Percentiles rank a stretch among this genome's conserved stretches.
Evolutionary conservation across 169 alveolate genomes (phyloP).

Genomic region (Cryptosporidium xiaoi): DNA sequence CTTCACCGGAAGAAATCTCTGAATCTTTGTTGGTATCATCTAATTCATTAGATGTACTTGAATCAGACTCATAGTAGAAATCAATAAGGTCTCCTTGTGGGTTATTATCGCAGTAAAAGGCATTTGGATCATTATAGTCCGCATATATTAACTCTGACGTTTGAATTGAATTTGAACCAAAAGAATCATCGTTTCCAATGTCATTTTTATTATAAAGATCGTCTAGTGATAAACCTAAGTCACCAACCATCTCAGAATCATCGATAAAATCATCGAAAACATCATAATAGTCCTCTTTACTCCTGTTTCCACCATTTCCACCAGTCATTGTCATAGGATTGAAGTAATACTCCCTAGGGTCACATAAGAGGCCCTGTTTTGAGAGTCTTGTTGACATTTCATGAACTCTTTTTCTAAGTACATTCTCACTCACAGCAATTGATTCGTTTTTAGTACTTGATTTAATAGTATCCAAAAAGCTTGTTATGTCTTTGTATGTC

Average conservation of each 20-base stretch:
- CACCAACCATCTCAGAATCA: conserved; percentile 69
- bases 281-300: conserved; percentile 72
- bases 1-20: not conserved
- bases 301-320: conserved; percentile 28
- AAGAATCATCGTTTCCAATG: conserved; percentile 16
- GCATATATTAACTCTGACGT: conserved; percentile 66
- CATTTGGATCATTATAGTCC: conserved; percentile 57
- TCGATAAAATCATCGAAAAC: conserved; percentile 73
- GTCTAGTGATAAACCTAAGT: conserved; percentile 58
- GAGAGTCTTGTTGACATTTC: conserved; percentile 73
- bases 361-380: conserved; percentile 66
- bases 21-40: not conserved
- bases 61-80: conserved; percentile 32
- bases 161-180: conserved; percentile 34
- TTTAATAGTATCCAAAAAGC: conserved; percentile 62
- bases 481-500: conserved; percentile 61
- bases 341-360: conserved; percentile 63
- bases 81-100: conserved; percentile 49
- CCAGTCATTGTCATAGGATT: conserved; percentile 75
- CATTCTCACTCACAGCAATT: conserved; percentile 36
- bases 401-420: conserved; percentile 60
- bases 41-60: not conserved
- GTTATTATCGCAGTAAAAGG: conserved; percentile 44
- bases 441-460: conserved; percentile 26
- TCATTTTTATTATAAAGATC: conserved; percentile 49